Evolutionary conservation across 2,329 filamentous ascomycete species (phyloP), one percentile per base, ranked within the genome.

Genomic region (Hymenoscyphus fraxineus): DNA sequence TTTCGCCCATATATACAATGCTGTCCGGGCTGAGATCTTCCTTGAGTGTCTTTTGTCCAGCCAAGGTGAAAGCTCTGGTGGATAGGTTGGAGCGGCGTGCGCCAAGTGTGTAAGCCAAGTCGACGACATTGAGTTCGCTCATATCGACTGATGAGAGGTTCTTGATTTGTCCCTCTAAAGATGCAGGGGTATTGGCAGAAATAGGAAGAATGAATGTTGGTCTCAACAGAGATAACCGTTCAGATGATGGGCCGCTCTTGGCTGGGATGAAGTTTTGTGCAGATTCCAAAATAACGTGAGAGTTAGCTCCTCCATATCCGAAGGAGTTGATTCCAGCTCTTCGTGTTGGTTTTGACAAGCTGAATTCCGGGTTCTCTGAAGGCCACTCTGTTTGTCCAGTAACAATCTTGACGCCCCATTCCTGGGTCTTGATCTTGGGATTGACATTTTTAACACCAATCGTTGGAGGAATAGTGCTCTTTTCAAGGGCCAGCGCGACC

Each of bases 291-390:
- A 82, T 76, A 1, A 74, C 75, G 66, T 82, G 80, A 3, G 77
- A 78, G 67, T 82, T 82, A 19, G 80, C 78, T 16, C 80, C 80
- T 7, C 80, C 80, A 32, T 78, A 81, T 0, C 80, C 80, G 57
- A 82, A 72, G 6, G 58, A 66, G 32, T 73, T 73, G 15, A 73
- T 61, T 32, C 67, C 69, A 12, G 59, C 61, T 59, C 65, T 61
- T 4, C 63, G 60, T 10, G 55, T n/a, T 54, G 47, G 47, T 12
- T 54, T 54, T 54, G 47, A 54, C 47, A 54, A 27, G 47, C 47
- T 54, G 47, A 54, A 54, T 27, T 54, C 47, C 27, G 47, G 47
- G 6, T 44, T 55, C 7, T 35, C 31, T 41, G 57, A 38, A 5
- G 65, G 67, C 64, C 65, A 69, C 32, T 39, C 27, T 15, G 22